Evolutionary conservation across 139 green algal species (phyloP).

Genomic region (Auxenochlorella pyrenoidosa): DNA sequence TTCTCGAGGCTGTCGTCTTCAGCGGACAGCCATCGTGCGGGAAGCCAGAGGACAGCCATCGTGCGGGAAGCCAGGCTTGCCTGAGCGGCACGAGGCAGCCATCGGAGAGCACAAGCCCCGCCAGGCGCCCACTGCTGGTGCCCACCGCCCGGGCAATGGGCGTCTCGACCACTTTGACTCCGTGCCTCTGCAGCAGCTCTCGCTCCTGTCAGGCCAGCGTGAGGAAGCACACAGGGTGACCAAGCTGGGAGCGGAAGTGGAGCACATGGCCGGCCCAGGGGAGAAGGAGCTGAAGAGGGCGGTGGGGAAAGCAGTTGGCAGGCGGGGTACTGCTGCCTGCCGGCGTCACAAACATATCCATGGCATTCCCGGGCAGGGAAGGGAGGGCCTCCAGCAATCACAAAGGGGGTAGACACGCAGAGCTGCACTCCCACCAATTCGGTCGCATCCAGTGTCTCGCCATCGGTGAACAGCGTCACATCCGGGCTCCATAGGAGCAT

Average conservation of each 20-base stretch:
- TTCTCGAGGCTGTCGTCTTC: no score
- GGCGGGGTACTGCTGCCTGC: no score
- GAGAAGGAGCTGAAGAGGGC: no score
- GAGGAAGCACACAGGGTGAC: no score
- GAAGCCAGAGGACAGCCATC: no score
- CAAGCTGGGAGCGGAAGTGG: no score
- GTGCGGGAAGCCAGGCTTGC: neutral
- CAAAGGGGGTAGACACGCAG: neutral
- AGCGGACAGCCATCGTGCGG: no score
- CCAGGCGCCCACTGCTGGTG: conserved; percentile 4
- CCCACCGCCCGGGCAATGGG: neutral
- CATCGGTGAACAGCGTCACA: conserved; percentile 38
- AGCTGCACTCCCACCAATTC: neutral
- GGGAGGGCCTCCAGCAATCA: no score
- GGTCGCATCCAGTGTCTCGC: conserved; percentile 30
- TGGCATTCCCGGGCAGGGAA: no score
- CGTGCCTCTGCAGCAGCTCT: conserved; percentile 11
- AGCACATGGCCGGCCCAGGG: no score
- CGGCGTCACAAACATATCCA: no score
- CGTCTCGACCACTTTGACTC: conserved; percentile 20
- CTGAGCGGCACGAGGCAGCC: conserved; percentile 5
- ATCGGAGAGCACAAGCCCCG: conserved; percentile 15
- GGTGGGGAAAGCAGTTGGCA: no score
- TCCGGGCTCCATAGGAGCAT: conserved; percentile 29
- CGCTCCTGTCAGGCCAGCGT: conserved; percentile 30